Base-by-base conservation (phyloP, 495 filamentous ascomycete genomes). In the Lepraria neglecta region DNA sequence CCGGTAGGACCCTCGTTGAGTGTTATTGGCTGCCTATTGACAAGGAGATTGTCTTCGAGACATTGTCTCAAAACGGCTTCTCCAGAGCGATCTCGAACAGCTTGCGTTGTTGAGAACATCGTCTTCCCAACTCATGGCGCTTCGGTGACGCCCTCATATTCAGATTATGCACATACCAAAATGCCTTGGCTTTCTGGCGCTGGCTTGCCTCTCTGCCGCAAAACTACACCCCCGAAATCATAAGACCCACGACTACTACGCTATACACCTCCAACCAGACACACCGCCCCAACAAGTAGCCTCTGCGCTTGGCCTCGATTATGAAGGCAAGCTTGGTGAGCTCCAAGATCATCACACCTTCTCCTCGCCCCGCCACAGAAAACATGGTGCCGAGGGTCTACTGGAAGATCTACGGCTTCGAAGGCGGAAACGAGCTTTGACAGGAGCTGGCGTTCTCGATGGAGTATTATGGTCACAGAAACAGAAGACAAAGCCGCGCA, bases 281-380 rank as follows among this genome's bases (percentile, higher is more conserved):
- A 77, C 78, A 27, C 78, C 82, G 4, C 94, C 95, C 28, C 72
- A 80, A 35, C 76, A 87, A n/a, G 76, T 97, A 57, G 90, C 94
- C 15, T 73, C 78, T 19, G 76, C 80, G 19, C 76, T 98, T 33
- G 89, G 88, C 28, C 80, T 95, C 35, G 78, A 82, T 45, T 86
- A 95, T 70, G 94, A 97, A 70, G 94, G 94, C 27, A 79, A 80
- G 24, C 78, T 97, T 38, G 92, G 91, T 33, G 84, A 92, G 68
- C 81, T 98, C 6, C 71, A 77, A 15, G 85, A 86, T 69, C 92
- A 97, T 72, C 86, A 97, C 71, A 79, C 95, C 33, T 97, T 98
- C 71, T 89, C 85, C 28, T 76, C 87, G 5, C 78, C 79, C 24
- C 85, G 82, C 59, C 68, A 75, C 10, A 67, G 71, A 48, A 66